phyloP scores from a whole-genome alignment of 208 protist species.

The Trichomonas vaginalis region DNA sequence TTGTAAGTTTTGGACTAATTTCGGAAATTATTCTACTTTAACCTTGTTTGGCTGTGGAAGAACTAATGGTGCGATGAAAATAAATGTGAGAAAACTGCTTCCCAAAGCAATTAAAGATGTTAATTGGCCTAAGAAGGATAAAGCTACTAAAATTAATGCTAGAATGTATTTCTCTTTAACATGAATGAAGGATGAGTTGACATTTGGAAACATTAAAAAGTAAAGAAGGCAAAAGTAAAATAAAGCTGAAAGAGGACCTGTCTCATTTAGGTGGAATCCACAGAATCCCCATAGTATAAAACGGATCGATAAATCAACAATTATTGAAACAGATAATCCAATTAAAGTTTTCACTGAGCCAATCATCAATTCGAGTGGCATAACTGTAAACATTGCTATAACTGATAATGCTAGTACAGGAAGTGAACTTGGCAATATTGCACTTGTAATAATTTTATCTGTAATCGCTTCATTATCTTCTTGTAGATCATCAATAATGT shows the following conservation, averaged over 20 bases:
- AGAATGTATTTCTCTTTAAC: background rate
- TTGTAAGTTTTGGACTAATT: too few relatives aligned
- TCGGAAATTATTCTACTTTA: too few relatives aligned
- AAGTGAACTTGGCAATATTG: background rate
- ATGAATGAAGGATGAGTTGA: background rate
- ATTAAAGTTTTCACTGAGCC: background rate
- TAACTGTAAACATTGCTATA: background rate
- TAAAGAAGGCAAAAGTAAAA: background rate
- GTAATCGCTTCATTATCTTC: background rate
- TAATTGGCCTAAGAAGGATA: background rate
- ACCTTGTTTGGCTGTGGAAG: too few relatives aligned
- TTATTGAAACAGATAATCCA: background rate
- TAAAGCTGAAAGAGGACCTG: background rate
- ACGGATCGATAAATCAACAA: background rate
- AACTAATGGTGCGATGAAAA: background rate
- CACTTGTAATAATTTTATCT: background rate
- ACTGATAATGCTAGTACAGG: background rate
- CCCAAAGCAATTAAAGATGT: background rate
- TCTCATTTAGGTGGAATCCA: background rate
- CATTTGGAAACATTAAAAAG: background rate
- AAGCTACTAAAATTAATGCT: background rate
- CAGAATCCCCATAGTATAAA: background rate
- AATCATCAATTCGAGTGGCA: background rate
- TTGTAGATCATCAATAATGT: background rate
- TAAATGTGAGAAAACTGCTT: background rate